Conservation (phyloP, 2,329 filamentous ascomycete genomes). For the Fusarium sp. region DNA sequence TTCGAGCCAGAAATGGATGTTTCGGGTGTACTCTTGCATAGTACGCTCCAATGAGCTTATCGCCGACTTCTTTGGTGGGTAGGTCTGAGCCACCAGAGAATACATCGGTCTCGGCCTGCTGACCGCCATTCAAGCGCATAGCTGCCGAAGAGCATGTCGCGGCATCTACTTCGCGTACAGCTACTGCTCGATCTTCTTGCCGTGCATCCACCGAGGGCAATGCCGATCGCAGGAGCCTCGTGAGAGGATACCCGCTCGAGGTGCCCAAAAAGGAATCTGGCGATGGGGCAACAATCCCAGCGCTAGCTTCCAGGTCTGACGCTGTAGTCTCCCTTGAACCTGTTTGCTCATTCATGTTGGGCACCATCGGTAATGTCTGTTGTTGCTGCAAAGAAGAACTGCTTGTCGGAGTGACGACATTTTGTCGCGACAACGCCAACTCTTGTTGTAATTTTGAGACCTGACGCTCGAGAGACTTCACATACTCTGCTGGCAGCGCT, state of each 20-base stretch:
- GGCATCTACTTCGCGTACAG: neutral
- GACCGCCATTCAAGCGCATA: neutral
- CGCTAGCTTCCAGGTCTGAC: slow-evolving; percentile 9
- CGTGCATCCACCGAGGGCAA: neutral
- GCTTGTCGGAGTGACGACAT: neutral
- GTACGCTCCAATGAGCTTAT: slow-evolving; percentile 1
- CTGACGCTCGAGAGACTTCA: neutral
- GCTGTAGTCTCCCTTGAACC: neutral
- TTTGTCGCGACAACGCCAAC: neutral
- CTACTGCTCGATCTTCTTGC: neutral
- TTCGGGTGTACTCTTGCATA: slow-evolving; percentile 5
- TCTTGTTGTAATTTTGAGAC: neutral
- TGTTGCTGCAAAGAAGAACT: neutral
- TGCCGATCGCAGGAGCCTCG: neutral
- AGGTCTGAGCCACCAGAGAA: neutral
- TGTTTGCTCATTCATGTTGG: neutral
- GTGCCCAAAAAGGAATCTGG: neutral
- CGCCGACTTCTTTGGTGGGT: neutral
- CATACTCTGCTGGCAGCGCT: neutral
- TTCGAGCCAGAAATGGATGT: neutral
- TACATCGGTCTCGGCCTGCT: fast-evolving
- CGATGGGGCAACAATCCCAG: slow-evolving; percentile 1
- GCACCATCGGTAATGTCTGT: neutral
- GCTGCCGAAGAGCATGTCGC: neutral
- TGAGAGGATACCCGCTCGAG: slow-evolving; percentile 10